Percentiles rank a stretch among this genome's conserved stretches.
Evolutionary conservation across 257 asterid species (phyloP).

Genomic region (Phtheirospermum japonicum): DNA sequence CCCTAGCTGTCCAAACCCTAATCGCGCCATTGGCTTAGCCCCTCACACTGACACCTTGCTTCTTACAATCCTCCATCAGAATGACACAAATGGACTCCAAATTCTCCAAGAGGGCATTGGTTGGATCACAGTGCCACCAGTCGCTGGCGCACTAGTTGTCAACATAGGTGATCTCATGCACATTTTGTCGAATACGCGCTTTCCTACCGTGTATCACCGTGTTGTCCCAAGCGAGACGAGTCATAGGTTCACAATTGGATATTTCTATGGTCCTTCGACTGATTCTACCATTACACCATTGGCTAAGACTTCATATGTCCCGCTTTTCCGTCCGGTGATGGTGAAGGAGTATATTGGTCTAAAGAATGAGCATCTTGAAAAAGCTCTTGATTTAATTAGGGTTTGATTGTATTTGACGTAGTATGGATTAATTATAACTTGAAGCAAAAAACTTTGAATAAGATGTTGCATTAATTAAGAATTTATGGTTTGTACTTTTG

Average conservation of each 20-base stretch:
- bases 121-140: slow-evolving; percentile 49
- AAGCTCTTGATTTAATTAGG: slow-evolving; percentile 44
- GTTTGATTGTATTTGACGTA: slow-evolving; percentile 23
- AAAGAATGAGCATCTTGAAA: slow-evolving; percentile 56
- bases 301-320: slow-evolving; percentile 21
- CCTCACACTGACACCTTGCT: slow-evolving; percentile 79
- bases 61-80: slow-evolving; percentile 77
- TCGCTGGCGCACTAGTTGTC: slow-evolving; percentile 54
- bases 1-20: slow-evolving; percentile 82
- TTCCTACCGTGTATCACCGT: slow-evolving; percentile 49
- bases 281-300: slow-evolving; percentile 50
- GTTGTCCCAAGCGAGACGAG: slow-evolving; percentile 47
- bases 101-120: slow-evolving; percentile 45
- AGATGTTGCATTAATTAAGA: not conserved
- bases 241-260: slow-evolving; percentile 57
- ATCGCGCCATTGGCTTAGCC: slow-evolving; percentile 66
- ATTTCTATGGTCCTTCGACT: slow-evolving; percentile 52
- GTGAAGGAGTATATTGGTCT: slow-evolving; percentile 58
- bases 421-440: not conserved
- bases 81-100: slow-evolving; percentile 60
- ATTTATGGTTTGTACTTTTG: too few species aligned
- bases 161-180: slow-evolving; percentile 77
- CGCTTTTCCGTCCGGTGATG: slow-evolving; percentile 42
- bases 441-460: too few species aligned
- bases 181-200: slow-evolving; percentile 57